Percentiles rank a stretch among this genome's conserved stretches.
These are phyloP conservation scores for Erodium trifolium DNA, from an alignment of 441 rosid species.

Conservation along the genomic window DNA sequence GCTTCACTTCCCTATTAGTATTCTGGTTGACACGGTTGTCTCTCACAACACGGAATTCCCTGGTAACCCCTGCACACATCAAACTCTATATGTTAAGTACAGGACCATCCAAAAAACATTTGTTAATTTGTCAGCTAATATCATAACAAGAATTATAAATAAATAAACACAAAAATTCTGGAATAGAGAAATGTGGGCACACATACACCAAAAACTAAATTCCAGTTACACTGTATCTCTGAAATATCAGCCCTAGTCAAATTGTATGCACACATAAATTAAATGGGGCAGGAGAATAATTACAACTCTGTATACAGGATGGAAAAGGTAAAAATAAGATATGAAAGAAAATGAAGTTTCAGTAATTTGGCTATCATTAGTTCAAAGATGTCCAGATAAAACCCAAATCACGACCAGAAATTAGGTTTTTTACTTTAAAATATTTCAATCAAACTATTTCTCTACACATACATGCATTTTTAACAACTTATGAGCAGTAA, in stretches of 20 bases:
- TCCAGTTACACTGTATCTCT: not conserved
- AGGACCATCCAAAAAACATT: slow-evolving; percentile 11
- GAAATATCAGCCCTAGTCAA: not conserved
- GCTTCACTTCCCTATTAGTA: slow-evolving; percentile 34
- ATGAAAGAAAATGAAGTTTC: not conserved
- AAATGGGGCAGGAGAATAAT: not conserved
- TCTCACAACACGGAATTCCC: slow-evolving; percentile 75
- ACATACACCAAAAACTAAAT: too few relatives aligned
- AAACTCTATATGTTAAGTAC: slow-evolving; percentile 18
- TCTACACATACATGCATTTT: not conserved
- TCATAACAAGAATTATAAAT: not conserved
- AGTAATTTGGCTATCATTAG: not conserved
- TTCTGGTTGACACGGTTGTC: slow-evolving; percentile 61
- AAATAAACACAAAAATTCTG: not conserved
- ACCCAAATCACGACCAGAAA: not conserved
- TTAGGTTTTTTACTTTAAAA: not conserved
- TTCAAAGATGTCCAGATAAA: not conserved
- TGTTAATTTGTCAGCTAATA: too few relatives aligned
- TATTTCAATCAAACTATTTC: not conserved
- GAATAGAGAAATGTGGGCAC: not conserved
- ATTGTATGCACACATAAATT: not conserved
- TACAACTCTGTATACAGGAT: not conserved
- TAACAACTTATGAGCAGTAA: not conserved
- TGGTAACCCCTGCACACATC: slow-evolving; percentile 39
- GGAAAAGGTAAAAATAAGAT: too few relatives aligned